These are phyloP conservation scores for Paralagenidium karlingii DNA, from an alignment of 352 stramenopile genomes.

Conservation along the genomic window DNA sequence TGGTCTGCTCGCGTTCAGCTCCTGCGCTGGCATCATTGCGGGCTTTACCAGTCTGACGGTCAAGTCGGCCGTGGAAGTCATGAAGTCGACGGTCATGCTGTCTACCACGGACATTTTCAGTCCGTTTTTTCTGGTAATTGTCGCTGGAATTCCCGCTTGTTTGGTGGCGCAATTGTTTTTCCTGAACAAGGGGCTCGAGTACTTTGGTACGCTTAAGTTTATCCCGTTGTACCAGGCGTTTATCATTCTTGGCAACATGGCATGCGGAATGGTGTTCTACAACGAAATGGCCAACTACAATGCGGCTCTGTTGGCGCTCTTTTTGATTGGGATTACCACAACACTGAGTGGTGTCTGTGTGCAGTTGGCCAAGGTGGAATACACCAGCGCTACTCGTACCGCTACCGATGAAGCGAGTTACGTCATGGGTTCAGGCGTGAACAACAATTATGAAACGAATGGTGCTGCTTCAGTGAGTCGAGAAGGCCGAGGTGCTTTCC, in stretches of 20 bases:
- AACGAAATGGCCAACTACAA: conserved; percentile 63
- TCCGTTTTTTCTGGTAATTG: conserved; percentile 53
- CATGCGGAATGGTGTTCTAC: conserved; percentile 67
- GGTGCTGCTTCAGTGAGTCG: too few relatives aligned
- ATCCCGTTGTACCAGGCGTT: conserved; percentile 74
- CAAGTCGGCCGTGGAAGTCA: conserved; percentile 57
- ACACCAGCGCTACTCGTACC: conserved; percentile 2
- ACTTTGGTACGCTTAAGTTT: conserved; percentile 69
- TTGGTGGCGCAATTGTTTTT: conserved; percentile 64
- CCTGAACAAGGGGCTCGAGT: conserved; percentile 65
- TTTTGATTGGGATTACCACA: conserved; percentile 34
- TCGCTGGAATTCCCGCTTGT: conserved; percentile 39
- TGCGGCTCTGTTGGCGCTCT: conserved; percentile 19
- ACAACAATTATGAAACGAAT: too few relatives aligned
- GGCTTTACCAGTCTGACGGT: conserved; percentile 67
- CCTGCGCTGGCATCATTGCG: conserved; percentile 58
- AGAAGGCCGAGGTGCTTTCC: conserved; percentile 2
- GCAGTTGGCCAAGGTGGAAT: conserved; percentile 41
- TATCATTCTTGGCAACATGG: conserved; percentile 69
- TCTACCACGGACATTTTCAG: conserved; percentile 29
- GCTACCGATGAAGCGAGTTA: conserved; percentile 2
- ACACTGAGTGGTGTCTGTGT: conserved; percentile 52
- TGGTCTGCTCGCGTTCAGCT: conserved; percentile 53
- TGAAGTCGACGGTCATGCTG: conserved; percentile 16
- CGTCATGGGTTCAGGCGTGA: too few relatives aligned